These are phyloP conservation scores for Xylaria sp. DNA, from an alignment of 2,329 filamentous ascomycete genomes.

Conservation along the genomic window DNA sequence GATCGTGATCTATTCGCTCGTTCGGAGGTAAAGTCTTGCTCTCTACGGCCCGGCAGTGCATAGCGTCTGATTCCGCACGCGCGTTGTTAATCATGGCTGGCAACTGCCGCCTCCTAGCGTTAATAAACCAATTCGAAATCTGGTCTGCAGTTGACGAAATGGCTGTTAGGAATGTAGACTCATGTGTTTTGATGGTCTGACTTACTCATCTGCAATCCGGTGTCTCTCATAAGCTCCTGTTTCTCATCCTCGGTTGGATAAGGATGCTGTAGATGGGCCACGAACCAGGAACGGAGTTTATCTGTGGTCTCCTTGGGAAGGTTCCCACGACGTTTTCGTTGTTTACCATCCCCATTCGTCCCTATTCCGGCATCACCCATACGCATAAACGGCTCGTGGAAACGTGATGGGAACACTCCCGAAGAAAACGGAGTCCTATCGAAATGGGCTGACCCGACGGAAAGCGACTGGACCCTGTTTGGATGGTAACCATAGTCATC, in stretches of 20 bases:
- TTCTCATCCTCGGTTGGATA: constrained; percentile 93
- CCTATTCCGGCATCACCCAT: constrained; percentile 55
- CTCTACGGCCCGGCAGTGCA: constrained; percentile 53
- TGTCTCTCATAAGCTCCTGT: constrained; percentile 79
- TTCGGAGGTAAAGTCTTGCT: constrained; percentile 54
- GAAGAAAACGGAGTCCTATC: constrained; percentile 59
- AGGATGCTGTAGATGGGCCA: constrained; percentile 79
- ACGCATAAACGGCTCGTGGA: constrained; percentile 56
- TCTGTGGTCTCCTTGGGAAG: constrained; percentile 91
- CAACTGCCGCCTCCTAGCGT: constrained; percentile 74
- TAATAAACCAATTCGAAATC: constrained; percentile 87
- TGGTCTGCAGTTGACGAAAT: constrained; percentile 59
- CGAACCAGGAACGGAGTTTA: constrained; percentile 82
- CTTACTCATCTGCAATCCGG: constrained; percentile 81
- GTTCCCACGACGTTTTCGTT: constrained; percentile 79
- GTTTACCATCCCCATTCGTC: constrained; percentile 59
- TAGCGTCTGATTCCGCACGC: constrained; percentile 62
- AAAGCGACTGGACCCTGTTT: constrained; percentile 58
- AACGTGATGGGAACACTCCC: constrained; percentile 54
- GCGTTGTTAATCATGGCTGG: constrained; percentile 69
- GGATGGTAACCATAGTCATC: constrained; percentile 57
- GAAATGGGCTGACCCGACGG: constrained; percentile 57
- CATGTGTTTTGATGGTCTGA: constrained; percentile 42
- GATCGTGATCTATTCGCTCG: constrained; percentile 54
- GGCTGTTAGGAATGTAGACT: constrained; percentile 37